A percentile compares a stretch with the other conserved stretches of the same genome.
Evolutionary conservation across 2,329 filamentous ascomycete genomes (phyloP).

Genomic region (Fusarium sp.): DNA sequence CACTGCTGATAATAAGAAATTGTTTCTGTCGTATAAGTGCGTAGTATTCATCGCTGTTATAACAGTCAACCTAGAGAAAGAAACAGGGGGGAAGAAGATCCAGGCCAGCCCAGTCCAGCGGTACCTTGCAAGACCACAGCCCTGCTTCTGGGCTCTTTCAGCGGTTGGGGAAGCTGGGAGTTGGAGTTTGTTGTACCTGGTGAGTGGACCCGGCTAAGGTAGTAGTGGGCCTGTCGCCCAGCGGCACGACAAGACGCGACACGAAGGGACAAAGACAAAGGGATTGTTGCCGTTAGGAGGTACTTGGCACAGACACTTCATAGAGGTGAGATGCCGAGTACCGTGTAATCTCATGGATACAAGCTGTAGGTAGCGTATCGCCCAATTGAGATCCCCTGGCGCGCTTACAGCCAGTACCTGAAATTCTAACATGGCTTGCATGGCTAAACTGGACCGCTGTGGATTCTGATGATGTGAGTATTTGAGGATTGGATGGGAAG

Average conservation of each 20-base stretch:
- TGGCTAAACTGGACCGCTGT: neutral
- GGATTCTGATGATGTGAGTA: neutral
- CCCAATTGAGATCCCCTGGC: constrained; percentile 17
- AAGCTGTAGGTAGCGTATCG: constrained; percentile 17
- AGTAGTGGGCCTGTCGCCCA: constrained; percentile 2
- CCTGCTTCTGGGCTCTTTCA: neutral
- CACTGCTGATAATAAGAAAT: neutral
- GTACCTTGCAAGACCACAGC: constrained; percentile 9
- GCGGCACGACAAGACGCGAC: constrained; percentile 15
- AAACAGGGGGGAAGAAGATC: constrained; percentile 15
- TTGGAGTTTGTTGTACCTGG: constrained; percentile 23
- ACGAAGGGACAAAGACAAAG: constrained; percentile 4
- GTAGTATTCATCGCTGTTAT: constrained; percentile 4
- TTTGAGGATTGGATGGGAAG: constrained; percentile 18
- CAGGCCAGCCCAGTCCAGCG: constrained; percentile 20
- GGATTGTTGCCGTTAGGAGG: constrained; percentile 13
- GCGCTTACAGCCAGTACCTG: constrained; percentile 25
- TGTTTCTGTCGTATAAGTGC: neutral
- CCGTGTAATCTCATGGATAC: constrained; percentile 6
- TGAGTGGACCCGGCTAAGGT: constrained; percentile 10
- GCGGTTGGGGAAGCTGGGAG: constrained; percentile 19
- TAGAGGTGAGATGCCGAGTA: constrained; percentile 20
- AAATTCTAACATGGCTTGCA: constrained; percentile 25
- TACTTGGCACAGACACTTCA: neutral
- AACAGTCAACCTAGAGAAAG: neutral